Conservation (phyloP, 768 basidiomycete genomes). For the Termitomyces sp. region DNA sequence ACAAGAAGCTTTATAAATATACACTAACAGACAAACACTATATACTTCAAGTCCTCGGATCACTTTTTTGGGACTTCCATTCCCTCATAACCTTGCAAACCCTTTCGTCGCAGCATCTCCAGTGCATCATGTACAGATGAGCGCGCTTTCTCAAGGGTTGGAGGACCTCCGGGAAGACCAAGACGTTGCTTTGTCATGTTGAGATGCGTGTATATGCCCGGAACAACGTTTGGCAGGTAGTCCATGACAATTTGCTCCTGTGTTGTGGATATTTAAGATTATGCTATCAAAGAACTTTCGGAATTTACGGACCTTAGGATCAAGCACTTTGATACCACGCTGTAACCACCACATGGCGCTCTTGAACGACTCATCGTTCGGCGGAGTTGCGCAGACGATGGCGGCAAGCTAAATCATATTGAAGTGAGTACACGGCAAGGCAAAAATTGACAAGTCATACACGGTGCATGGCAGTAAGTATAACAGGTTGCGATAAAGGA, state of each 20-base stretch:
- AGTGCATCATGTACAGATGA: conserved; percentile 65
- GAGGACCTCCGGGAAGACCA: conserved; percentile 64
- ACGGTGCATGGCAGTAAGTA: conserved; percentile 77
- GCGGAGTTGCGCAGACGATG: conserved; percentile 69
- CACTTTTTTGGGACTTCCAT: conserved; percentile 15
- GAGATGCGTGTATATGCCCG: conserved; percentile 70
- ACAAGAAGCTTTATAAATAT: background rate
- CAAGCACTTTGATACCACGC: conserved; percentile 62
- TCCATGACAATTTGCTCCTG: conserved; percentile 79
- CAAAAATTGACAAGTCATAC: conserved; percentile 38
- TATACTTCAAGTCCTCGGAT: background rate
- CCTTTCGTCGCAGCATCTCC: conserved; percentile 57
- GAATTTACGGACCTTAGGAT: conserved; percentile 51
- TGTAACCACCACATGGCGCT: conserved; percentile 85
- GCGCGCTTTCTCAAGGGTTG: conserved; percentile 61
- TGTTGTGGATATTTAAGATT: conserved; percentile 4
- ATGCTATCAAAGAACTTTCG: background rate
- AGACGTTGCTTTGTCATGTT: conserved; percentile 78
- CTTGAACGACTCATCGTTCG: conserved; percentile 78
- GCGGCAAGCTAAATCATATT: conserved; percentile 52
- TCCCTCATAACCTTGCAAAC: conserved; percentile 15
- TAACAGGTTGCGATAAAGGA: conserved; percentile 78
- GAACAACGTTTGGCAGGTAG: conserved; percentile 76
- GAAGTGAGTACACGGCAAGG: conserved; percentile 3
- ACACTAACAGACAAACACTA: background rate